Conservation (phyloP, 2,329 filamentous ascomycete genomes). For the Teratosphaeria gauchensis region DNA sequence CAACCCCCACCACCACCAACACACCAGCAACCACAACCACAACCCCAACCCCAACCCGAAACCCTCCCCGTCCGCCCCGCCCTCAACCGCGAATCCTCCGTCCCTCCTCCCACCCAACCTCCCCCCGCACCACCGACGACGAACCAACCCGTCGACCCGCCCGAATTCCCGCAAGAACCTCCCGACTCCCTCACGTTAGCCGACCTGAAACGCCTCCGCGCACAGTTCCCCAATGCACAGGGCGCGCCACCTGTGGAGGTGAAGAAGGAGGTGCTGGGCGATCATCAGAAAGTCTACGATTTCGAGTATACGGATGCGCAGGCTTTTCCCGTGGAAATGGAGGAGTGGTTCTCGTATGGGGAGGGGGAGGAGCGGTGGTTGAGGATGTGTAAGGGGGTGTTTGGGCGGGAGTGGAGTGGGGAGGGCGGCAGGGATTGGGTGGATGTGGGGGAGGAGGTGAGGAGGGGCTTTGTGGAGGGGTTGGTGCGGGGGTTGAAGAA, state of each 20-base stretch:
- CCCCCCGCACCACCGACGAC: slow-evolving; percentile 36
- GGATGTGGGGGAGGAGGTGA: slow-evolving; percentile 48
- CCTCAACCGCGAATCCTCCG: slow-evolving; percentile 32
- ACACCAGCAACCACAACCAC: neutral
- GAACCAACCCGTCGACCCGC: slow-evolving; percentile 11
- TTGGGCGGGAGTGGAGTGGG: slow-evolving; percentile 61
- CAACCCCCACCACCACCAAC: slow-evolving; percentile 5
- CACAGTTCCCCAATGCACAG: slow-evolving; percentile 34
- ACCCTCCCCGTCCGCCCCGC: slow-evolving; percentile 24
- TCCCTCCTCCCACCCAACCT: slow-evolving; percentile 31
- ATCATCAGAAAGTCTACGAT: slow-evolving; percentile 52
- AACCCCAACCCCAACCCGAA: neutral
- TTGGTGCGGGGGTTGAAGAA: slow-evolving; percentile 26
- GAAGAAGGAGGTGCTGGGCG: slow-evolving; percentile 16
- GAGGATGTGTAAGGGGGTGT: slow-evolving; percentile 63
- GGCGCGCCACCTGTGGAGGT: slow-evolving; percentile 14
- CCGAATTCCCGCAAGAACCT: slow-evolving; percentile 23
- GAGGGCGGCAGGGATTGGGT: slow-evolving; percentile 50
- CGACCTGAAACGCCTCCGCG: slow-evolving; percentile 37
- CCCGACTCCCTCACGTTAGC: slow-evolving; percentile 39
- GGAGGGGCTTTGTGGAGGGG: slow-evolving; percentile 47
- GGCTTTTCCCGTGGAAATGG: slow-evolving; percentile 72
- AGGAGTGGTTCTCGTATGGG: slow-evolving; percentile 96
- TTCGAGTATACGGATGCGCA: slow-evolving; percentile 52
- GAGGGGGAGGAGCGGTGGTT: slow-evolving; percentile 76